Percentiles rank a stretch among this genome's conserved stretches.
Conservation (phyloP, 169 alveolate genomes). For the Plasmodium vivax region DNA sequence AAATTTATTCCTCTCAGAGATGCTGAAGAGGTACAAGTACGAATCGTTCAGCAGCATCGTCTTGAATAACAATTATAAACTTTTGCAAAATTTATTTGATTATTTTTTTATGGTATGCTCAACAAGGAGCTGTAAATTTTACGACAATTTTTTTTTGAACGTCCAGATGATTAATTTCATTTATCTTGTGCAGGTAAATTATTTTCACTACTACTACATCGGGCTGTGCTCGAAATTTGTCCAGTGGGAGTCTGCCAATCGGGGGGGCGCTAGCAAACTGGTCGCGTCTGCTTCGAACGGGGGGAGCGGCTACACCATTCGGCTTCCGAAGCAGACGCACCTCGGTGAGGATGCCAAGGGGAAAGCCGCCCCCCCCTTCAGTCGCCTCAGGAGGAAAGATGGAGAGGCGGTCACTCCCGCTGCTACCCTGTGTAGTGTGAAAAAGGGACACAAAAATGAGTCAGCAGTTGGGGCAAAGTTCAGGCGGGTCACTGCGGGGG, state of each 20-base stretch:
- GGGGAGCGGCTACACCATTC: not conserved
- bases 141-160: conserved; percentile 59
- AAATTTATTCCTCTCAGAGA: conserved; percentile 16
- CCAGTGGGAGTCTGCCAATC: not conserved
- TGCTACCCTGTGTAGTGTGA: not conserved
- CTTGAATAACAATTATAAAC: conserved; percentile 24
- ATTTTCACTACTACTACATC: conserved; percentile 48
- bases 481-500: not conserved
- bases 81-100: conserved; percentile 62
- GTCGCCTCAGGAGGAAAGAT: not conserved
- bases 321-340: not conserved
- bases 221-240: not conserved
- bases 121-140: conserved; percentile 19
- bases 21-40: conserved; percentile 14
- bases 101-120: conserved; percentile 50
- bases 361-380: not conserved
- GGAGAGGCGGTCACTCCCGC: not conserved
- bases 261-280: not conserved
- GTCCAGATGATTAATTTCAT: conserved; percentile 56
- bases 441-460: conserved; percentile 2
- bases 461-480: not conserved
- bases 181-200: conserved; percentile 40
- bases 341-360: not conserved
- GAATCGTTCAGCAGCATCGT: conserved; percentile 7
- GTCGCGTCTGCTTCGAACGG: not conserved